Evolutionary conservation across 2,329 filamentous ascomycete genomes (phyloP).

Genomic region (Parafenestella ontariensis): DNA sequence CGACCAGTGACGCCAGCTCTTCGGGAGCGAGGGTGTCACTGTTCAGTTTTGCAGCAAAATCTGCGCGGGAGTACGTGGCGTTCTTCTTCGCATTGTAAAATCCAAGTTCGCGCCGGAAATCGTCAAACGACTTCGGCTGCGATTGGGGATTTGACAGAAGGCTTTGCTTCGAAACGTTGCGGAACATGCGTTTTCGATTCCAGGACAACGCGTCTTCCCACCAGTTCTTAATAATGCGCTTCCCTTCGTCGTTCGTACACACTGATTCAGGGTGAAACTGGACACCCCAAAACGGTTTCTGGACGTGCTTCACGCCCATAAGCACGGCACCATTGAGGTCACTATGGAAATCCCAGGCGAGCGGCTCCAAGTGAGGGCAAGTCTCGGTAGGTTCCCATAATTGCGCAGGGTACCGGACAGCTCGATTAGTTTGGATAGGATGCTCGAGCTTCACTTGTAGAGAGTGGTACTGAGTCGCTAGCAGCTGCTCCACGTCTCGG

Average conservation of each 20-base stretch:
- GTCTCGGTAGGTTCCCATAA: constrained; percentile 49
- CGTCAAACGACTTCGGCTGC: constrained; percentile 24
- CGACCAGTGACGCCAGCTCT: constrained; percentile 35
- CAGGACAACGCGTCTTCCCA: constrained; percentile 70
- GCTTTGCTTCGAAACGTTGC: constrained; percentile 11
- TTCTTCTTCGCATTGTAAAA: constrained; percentile 14
- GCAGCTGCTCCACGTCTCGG: constrained; percentile 63
- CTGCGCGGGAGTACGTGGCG: constrained; percentile 7
- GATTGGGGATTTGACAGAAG: constrained; percentile 16
- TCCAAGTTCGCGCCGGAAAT: constrained; percentile 27
- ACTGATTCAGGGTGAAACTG: constrained; percentile 93
- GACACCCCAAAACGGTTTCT: constrained; percentile 81
- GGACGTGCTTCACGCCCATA: constrained; percentile 76
- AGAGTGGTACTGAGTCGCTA: constrained; percentile 80
- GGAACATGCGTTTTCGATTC: constrained; percentile 39
- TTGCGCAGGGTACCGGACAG: constrained; percentile 47
- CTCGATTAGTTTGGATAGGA: constrained; percentile 30
- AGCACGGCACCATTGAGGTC: constrained; percentile 64
- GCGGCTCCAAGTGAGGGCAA: constrained; percentile 50
- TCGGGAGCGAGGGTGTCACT: constrained; percentile 23
- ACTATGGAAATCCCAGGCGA: constrained; percentile 58
- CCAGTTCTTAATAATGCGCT: constrained; percentile 75
- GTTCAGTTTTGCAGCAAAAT: constrained; percentile 13
- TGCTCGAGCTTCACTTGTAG: constrained; percentile 57
- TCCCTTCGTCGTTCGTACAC: constrained; percentile 75